Conservation (phyloP, 139 green algal genomes). For the Closterium sp. region DNA sequence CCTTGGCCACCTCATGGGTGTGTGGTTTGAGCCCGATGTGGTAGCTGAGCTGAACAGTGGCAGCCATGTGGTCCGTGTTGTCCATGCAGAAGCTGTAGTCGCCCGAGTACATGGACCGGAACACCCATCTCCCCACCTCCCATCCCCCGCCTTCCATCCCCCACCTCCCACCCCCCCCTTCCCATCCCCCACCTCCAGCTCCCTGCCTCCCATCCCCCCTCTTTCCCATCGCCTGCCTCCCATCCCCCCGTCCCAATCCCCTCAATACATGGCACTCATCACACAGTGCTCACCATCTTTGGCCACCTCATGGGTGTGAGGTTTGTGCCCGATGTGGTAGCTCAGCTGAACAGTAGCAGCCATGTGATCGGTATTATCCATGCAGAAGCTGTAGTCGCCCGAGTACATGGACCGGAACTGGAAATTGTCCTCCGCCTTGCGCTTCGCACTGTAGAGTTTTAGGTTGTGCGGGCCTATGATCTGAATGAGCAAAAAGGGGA, state of each 20-base stretch:
- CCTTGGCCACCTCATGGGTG: slow-evolving; percentile 6
- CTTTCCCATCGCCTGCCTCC: no score
- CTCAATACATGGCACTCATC: no score
- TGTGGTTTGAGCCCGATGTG: neutral
- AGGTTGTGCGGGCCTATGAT: neutral
- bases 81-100: slow-evolving; percentile 21
- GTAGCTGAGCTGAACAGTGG: slow-evolving; percentile 16
- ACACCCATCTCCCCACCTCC: neutral
- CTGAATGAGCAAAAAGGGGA: neutral
- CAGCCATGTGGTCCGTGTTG: slow-evolving; percentile 4
- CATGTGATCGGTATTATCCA: slow-evolving; percentile 15
- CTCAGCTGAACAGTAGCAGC: slow-evolving; percentile 7
- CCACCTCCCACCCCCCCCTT: no score
- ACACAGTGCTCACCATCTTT: neutral
- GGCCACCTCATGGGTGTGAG: neutral
- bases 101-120: neutral
- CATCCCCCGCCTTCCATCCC: no score
- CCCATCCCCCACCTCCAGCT: no score
- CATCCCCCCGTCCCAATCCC: no score
- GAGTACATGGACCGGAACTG: neutral
- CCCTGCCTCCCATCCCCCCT: no score
- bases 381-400: slow-evolving; percentile 10
- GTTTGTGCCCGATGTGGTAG: slow-evolving; percentile 17
- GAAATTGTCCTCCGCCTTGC: neutral
- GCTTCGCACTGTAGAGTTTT: neutral